phyloP scores from a whole-genome alignment of 169 alveolate species.

The Plasmodium gaboni region DNA sequence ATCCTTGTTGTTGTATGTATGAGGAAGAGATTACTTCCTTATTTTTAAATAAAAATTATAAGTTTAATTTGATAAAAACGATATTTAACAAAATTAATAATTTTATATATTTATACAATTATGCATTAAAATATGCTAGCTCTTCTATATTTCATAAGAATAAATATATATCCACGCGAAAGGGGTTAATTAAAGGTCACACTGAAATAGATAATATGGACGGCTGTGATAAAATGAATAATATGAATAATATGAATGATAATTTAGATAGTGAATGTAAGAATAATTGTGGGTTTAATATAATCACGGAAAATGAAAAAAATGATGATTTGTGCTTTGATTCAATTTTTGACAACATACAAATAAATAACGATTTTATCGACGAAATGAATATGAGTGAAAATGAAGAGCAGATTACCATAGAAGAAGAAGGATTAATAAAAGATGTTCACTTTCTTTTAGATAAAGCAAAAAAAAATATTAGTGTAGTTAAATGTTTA shows the following conservation, averaged over 20 bases:
- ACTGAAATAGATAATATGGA: neutral
- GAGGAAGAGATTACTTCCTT: constrained; percentile 65
- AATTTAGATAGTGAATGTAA: too few relatives aligned
- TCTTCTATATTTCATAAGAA: constrained; percentile 73
- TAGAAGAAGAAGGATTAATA: constrained; percentile 61
- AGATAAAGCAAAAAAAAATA: constrained; percentile 71
- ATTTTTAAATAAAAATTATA: constrained; percentile 53
- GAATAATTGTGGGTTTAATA: neutral
- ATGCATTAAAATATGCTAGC: constrained; percentile 63
- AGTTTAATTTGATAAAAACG: constrained; percentile 33
- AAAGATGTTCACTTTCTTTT: constrained; percentile 54
- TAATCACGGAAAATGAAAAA: neutral
- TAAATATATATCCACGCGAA: constrained; percentile 50
- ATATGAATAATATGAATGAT: neutral
- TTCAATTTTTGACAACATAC: constrained; percentile 25
- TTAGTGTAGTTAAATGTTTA: constrained; percentile 71
- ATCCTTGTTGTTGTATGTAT: constrained; percentile 27
- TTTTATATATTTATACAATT: constrained; percentile 69
- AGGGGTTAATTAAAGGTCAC: constrained; percentile 38
- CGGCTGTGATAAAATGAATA: neutral
- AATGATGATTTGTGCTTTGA: neutral
- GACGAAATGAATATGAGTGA: constrained; percentile 73
- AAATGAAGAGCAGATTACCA: constrained; percentile 29
- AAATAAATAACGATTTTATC: constrained; percentile 57
- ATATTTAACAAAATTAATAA: constrained; percentile 70